Conservation (phyloP, 1,139 yeast species). For the Geotrichum macrosporum region DNA sequence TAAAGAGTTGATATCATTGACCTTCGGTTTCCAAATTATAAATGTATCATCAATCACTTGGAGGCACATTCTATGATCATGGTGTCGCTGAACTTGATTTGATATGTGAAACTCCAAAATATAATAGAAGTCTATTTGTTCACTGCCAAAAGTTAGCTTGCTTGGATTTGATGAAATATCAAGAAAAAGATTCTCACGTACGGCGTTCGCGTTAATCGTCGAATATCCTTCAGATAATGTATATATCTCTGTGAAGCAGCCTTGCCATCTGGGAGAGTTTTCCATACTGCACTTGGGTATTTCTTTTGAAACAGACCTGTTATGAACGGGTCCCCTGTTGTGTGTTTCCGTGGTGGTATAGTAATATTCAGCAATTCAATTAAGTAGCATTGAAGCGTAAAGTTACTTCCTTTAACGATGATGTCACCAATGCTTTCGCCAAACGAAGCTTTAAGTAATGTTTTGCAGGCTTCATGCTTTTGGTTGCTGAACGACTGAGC, state of each 20-base stretch:
- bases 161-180: not conserved
- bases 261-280: constrained; percentile 10
- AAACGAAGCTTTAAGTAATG: constrained; percentile 12
- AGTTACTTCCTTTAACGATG: constrained; percentile 9
- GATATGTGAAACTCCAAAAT: constrained; percentile 5
- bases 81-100: constrained; percentile 11
- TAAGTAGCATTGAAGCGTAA: constrained; percentile 19
- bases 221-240: constrained; percentile 1
- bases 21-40: constrained; percentile 17
- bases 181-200: not conserved
- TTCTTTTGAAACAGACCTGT: constrained; percentile 11
- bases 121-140: constrained; percentile 7
- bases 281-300: constrained; percentile 15
- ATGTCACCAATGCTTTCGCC: constrained; percentile 13
- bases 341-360: constrained; percentile 17
- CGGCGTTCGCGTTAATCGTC: constrained; percentile 4
- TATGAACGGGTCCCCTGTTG: constrained; percentile 18
- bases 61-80: constrained; percentile 10
- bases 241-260: constrained; percentile 10
- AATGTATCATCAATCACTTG: constrained; percentile 18
- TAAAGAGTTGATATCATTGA: constrained; percentile 1
- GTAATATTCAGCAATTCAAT: constrained; percentile 14
- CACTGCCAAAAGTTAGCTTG: constrained; percentile 6
- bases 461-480: constrained; percentile 18
- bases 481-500: constrained; percentile 12